phyloP scores from a whole-genome alignment of 1,139 yeast genomes.

The Saccharomyces hybrid region DNA sequence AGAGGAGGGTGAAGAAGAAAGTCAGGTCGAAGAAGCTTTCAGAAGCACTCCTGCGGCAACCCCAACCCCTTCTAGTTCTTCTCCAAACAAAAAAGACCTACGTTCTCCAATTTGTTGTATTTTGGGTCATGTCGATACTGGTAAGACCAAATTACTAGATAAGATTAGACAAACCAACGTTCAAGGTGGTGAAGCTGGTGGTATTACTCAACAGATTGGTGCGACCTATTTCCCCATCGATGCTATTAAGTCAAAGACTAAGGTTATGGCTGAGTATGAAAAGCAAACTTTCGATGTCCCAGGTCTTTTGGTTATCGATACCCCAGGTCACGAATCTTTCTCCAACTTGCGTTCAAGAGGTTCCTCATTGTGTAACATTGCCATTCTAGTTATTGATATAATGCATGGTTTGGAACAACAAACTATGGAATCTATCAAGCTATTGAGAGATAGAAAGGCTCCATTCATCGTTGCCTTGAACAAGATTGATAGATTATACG shows the following conservation, averaged over 20 bases:
- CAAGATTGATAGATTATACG: constrained; percentile 94
- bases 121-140: constrained; percentile 98
- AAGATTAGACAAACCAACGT: constrained; percentile 97
- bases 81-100: constrained; percentile 39
- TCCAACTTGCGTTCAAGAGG: constrained; percentile 97
- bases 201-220: constrained; percentile 99
- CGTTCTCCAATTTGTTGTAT: constrained; percentile 99
- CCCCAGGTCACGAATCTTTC: constrained; percentile 99
- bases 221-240: constrained; percentile 98
- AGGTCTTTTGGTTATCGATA: constrained; percentile 90
- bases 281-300: constrained; percentile 89
- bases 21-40: constrained; percentile 10
- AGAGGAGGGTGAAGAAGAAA: constrained; percentile 1
- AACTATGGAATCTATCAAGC: constrained; percentile 86
- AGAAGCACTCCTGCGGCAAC: constrained; percentile 25
- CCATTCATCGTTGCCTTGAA: constrained; percentile 95
- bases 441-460: constrained; percentile 93
- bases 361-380: constrained; percentile 97
- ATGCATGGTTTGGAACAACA: constrained; percentile 99
- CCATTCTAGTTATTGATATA: constrained; percentile 94
- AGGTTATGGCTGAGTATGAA: constrained; percentile 81
- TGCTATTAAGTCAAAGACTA: constrained; percentile 84
- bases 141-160: constrained; percentile 94
- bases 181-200: constrained; percentile 99
- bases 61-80: constrained; percentile 18